Evolutionary conservation across 257 asterid species (phyloP), one percentile per base, ranked within the genome.

Genomic region (Jacaranda mimosifolia): DNA sequence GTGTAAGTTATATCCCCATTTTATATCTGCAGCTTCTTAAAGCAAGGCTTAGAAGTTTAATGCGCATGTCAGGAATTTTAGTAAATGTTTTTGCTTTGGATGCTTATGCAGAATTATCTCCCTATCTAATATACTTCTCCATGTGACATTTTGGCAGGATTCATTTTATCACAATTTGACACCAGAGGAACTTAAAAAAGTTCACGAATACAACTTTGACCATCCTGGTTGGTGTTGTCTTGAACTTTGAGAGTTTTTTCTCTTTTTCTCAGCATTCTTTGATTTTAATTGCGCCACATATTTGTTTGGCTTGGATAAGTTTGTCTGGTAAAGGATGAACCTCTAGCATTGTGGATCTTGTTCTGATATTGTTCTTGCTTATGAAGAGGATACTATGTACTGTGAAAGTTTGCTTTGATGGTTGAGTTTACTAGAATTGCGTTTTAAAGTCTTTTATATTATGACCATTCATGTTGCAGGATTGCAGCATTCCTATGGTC

Each of bases 151-250:
- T 85, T 72, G 32, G 79, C 97, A 96, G 99, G 98, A 96, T 83
- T 93, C 98, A 5, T 96, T 96, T 85, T 96, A 96, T 86, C 91
- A 89, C 84, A 85, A 86, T 79, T 85, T 96, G 93, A 91, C 90
- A 35, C 83, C 89, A 11, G 98, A 94, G 52, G 97, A 94, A 85
- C 96, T 90, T 76, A 83, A 88, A 82, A 91, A 86, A 86, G 96
- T 94, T 83, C 89, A 96, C 52, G 99, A 94, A 76, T 96, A 94
- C 96, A 96, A 96, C 84, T 96, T 96, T 88, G 99, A 96, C 83
- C 99, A 96, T 85, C 99, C 99, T 75, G 99, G 99, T 91, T 78
- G 83, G 93, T 85, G 59, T 69, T 70, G 64, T 75, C 77, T 77
- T 74, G 32, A 58, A 77, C 70, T 51, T 70, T 53, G 69, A 46